Evolutionary conservation across 371 early-diverging fungal species (phyloP).

Genomic region (Haplosporangium sp.): DNA sequence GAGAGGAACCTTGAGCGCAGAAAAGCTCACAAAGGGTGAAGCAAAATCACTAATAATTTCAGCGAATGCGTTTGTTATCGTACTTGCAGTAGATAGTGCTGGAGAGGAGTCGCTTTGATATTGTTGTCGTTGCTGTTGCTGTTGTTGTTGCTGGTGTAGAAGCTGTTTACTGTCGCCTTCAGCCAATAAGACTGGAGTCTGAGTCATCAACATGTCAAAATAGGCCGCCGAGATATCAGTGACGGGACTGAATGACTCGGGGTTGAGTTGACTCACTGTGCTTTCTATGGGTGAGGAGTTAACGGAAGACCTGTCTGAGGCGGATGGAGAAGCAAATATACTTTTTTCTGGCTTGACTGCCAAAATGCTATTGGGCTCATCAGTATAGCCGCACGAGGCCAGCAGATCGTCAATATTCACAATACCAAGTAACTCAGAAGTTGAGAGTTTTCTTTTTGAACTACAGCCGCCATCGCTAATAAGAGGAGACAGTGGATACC

Average conservation of each 20-base stretch:
- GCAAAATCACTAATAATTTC: slow-evolving; percentile 14
- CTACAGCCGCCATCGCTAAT: not conserved
- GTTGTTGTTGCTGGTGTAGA: slow-evolving; percentile 10
- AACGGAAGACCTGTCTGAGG: slow-evolving; percentile 18
- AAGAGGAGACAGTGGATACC: not conserved
- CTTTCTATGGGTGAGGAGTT: slow-evolving; percentile 21
- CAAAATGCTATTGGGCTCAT: not conserved
- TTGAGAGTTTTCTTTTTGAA: slow-evolving; percentile 11
- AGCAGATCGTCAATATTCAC: slow-evolving; percentile 36
- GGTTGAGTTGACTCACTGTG: not conserved
- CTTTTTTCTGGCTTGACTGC: not conserved
- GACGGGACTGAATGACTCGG: not conserved
- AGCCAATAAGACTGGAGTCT: slow-evolving; percentile 20
- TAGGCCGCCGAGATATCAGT: slow-evolving; percentile 17
- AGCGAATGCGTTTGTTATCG: slow-evolving; percentile 9
- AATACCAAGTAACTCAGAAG: slow-evolving; percentile 37
- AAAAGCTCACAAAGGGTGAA: slow-evolving; percentile 12
- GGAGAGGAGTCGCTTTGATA: not conserved
- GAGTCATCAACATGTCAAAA: slow-evolving; percentile 28
- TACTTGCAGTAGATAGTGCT: slow-evolving; percentile 6
- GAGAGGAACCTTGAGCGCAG: slow-evolving; percentile 16
- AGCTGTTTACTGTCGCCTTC: slow-evolving; percentile 27
- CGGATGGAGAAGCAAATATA: slow-evolving; percentile 18
- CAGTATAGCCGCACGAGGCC: slow-evolving; percentile 37
- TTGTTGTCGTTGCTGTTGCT: slow-evolving; percentile 19